Evolutionary conservation across 2,329 filamentous ascomycete species (phyloP).

Genomic region (Aspergillus quadrilineatus): DNA sequence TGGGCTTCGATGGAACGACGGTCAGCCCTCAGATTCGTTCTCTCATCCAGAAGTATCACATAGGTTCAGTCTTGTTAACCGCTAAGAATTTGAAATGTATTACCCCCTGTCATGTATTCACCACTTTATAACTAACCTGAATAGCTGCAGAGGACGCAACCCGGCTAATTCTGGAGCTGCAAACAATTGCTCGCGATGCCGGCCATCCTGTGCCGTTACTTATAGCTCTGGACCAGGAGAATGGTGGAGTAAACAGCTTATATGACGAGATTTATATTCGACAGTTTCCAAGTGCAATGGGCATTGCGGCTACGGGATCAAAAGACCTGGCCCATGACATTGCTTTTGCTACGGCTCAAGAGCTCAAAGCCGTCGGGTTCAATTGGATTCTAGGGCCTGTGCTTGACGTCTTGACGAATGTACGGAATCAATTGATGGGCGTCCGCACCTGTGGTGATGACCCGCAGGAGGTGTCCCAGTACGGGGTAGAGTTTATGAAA

Average conservation of each 20-base stretch:
- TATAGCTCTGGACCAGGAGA: conserved; percentile 94
- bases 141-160: conserved; percentile 89
- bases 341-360: conserved; percentile 88
- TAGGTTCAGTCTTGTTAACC: conserved; percentile 75
- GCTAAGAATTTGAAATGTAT: conserved; percentile 67
- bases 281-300: conserved; percentile 97
- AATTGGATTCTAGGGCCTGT: conserved; percentile 95
- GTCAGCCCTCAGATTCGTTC: conserved; percentile 63
- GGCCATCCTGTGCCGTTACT: conserved; percentile 85
- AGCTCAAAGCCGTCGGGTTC: conserved; percentile 87
- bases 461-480: conserved; percentile 90
- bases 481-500: conserved; percentile 84
- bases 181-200: conserved; percentile 85
- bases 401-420: conserved; percentile 90
- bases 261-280: conserved; percentile 95
- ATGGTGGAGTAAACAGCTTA: conserved; percentile 94
- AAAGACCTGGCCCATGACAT: conserved; percentile 83
- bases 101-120: not conserved
- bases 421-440: conserved; percentile 83
- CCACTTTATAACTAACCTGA: conserved; percentile 27
- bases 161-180: conserved; percentile 81
- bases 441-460: conserved; percentile 90
- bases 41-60: conserved; percentile 67
- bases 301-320: conserved; percentile 85
- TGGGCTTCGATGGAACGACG: conserved; percentile 66